Evolutionary conservation across 768 basidiomycete genomes (phyloP), one percentile per base, ranked within the genome.

Genomic region (Pleurotus pulmonarius): DNA sequence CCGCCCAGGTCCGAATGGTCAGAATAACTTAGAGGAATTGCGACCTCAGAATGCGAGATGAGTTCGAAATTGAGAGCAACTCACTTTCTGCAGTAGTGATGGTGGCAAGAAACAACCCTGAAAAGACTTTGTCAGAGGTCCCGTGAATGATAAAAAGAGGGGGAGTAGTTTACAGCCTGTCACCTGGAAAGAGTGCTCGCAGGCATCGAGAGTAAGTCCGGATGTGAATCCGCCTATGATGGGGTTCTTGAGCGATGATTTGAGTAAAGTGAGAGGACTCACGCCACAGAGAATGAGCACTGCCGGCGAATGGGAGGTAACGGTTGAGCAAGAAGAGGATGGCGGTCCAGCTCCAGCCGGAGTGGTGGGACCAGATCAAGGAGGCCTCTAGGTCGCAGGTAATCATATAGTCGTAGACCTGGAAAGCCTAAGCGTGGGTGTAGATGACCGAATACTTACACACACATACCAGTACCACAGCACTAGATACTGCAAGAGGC

Each of bases 61-160:
- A 16, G 22, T 34, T 13, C 3, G 26, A 39, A 15, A 13, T 4
- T 49, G 24, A 7, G 5, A 12, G 9, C 18, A 46, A n/a, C 41
- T 20, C 16, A 61, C 61, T 44, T 59, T 61, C 59, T 8, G 61
- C 44, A 13, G 58, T 39, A 48, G 49, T 52, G 24, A 61, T 55
- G 25, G 25, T 26, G 25, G 25, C 25, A 26, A 26, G 25, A 26
- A 26, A 26, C 25, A 26, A 26, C 25, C 25, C 25, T 26, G 7
- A 26, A 7, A 26, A 7, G 25, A 7, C 25, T 7, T 4, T 26
- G 25, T 26, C 25, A 26, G 25, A 26, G n/a, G n/a, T n/a, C 25
- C 4, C 4, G 7, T 7, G 2, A 4, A 26, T 3, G 25, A 26
- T 3, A 2, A 26, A 26, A 26, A 26, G 25, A 26, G 7, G 4